A percentile compares a stretch with the other conserved stretches of the same genome.
Conservation (phyloP, 176 grass and related monocot species). For the Puya raimondii region DNA sequence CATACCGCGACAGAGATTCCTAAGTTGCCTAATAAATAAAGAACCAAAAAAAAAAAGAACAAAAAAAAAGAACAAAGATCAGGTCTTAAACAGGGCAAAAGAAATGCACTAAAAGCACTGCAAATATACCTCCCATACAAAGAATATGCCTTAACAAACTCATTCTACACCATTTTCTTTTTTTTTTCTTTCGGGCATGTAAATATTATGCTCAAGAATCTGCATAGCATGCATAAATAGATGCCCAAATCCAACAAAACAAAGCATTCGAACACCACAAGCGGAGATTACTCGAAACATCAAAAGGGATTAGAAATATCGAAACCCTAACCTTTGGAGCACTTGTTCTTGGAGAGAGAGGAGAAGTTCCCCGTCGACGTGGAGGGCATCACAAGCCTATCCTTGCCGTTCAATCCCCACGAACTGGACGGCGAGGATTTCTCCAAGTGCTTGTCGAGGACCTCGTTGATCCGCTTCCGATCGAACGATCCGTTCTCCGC, state of each 20-base stretch:
- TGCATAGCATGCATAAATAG: too few species aligned
- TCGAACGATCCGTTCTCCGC: constrained; percentile 21
- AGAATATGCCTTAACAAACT: too few species aligned
- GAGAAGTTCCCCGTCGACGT: constrained; percentile 11
- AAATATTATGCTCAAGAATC: too few species aligned
- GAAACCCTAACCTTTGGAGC: constrained; percentile 1
- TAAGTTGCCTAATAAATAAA: too few species aligned
- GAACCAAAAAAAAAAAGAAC: too few species aligned
- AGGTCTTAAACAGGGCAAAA: too few species aligned
- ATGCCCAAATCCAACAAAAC: neutral
- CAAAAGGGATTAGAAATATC: neutral
- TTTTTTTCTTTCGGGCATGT: too few species aligned
- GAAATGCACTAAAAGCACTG: too few species aligned
- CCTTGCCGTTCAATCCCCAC: constrained; percentile 38
- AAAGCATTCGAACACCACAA: constrained; percentile 13
- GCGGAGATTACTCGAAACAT: neutral
- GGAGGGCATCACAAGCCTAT: constrained; percentile 42
- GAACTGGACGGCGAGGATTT: constrained; percentile 43
- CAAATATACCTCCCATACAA: too few species aligned
- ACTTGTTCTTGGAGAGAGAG: constrained; percentile 10
- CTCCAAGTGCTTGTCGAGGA: constrained; percentile 61
- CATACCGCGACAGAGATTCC: too few species aligned
- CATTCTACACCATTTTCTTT: too few species aligned
- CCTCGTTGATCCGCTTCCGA: constrained; percentile 55
- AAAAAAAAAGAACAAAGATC: too few species aligned